Base-by-base conservation (phyloP, 257 asterid species). In the Knoxia roxburghii region DNA sequence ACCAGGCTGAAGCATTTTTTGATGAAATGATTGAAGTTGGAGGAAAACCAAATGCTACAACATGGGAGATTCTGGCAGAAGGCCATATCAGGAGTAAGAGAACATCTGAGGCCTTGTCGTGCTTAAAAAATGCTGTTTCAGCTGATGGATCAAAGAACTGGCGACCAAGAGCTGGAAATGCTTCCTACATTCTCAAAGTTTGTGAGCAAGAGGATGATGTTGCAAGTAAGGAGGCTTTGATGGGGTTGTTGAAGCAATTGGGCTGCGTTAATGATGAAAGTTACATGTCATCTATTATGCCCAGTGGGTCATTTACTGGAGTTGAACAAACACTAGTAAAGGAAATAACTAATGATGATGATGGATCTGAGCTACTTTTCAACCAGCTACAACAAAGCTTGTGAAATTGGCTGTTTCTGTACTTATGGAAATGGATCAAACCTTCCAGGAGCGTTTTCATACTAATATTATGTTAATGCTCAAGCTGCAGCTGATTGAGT, bases 41-140 rank as follows among this genome's bases (percentile, higher is more conserved):
- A 43, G 95, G 93, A 41, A 81, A 80, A 67, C 89, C 96, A 26
- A 94, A 85, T 74, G 75, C 96, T 0, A 74, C 67, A 79, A 88
- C 99, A 30, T 90, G 95, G 95, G 99, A 88, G 81, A 89, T 90
- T 32, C 75, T 94, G 62, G 80, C 96, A 5, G 98, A 90, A 77
- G 71, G 79, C 70, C 95, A 85, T 41, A 82, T 94, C 43, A 81
- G 61, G 53, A 80, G 78, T 4, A 60, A 70, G 80, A 85, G 85
- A 72, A 59, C 83, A 37, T 61, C 87, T 0, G 87, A 89, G 78
- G 98, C 96, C 64, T 27, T 94, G 60, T 84, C 95, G 72, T 90
- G 95, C 81, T 76, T 94, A 53, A 72, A 78, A 53, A 85, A 79
- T 48, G 98, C 98, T 48, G 84, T 80, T 41, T 73, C 79, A 39